These are phyloP conservation scores for Hypomyces rosellus DNA, from an alignment of 2,329 filamentous ascomycete genomes.

Conservation along the genomic window DNA sequence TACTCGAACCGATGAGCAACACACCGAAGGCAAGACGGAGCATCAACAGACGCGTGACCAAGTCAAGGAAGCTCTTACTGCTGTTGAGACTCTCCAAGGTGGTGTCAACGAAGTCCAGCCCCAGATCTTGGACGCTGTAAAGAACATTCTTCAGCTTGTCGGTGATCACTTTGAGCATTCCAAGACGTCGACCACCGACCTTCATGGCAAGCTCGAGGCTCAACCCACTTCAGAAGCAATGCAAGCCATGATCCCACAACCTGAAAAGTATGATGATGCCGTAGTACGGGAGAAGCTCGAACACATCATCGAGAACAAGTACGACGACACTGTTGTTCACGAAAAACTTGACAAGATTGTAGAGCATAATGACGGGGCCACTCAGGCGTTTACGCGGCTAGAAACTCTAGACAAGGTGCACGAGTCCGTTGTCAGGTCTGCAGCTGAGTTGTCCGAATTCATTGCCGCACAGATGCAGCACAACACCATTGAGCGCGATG, in stretches of 20 bases:
- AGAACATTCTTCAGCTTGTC: slow-evolving; percentile 77
- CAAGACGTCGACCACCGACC: slow-evolving; percentile 53
- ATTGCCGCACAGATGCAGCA: slow-evolving; percentile 69
- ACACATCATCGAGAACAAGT: slow-evolving; percentile 43
- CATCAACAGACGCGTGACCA: slow-evolving; percentile 79
- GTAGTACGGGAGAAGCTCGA: slow-evolving; percentile 24
- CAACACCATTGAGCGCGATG: slow-evolving; percentile 70
- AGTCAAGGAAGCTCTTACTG: slow-evolving; percentile 65
- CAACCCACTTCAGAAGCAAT: slow-evolving; percentile 44
- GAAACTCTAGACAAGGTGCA: slow-evolving; percentile 85
- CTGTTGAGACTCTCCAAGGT: slow-evolving; percentile 69
- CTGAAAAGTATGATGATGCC: slow-evolving; percentile 55
- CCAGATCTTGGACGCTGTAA: slow-evolving; percentile 77
- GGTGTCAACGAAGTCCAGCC: slow-evolving; percentile 80
- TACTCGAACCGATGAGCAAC: slow-evolving; percentile 66
- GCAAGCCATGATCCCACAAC: slow-evolving; percentile 48
- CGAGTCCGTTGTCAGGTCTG: slow-evolving; percentile 76
- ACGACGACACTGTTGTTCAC: slow-evolving; percentile 42
- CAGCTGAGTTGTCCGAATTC: slow-evolving; percentile 77
- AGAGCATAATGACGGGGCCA: slow-evolving; percentile 57
- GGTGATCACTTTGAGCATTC: slow-evolving; percentile 86
- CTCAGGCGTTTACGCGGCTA: slow-evolving; percentile 67
- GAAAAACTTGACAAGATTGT: slow-evolving; percentile 44
- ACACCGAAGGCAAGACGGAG: slow-evolving; percentile 67
- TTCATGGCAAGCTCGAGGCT: slow-evolving; percentile 56